Base-by-base conservation (phyloP, 2,329 filamentous ascomycete species). In the Aspergillus texensis region DNA sequence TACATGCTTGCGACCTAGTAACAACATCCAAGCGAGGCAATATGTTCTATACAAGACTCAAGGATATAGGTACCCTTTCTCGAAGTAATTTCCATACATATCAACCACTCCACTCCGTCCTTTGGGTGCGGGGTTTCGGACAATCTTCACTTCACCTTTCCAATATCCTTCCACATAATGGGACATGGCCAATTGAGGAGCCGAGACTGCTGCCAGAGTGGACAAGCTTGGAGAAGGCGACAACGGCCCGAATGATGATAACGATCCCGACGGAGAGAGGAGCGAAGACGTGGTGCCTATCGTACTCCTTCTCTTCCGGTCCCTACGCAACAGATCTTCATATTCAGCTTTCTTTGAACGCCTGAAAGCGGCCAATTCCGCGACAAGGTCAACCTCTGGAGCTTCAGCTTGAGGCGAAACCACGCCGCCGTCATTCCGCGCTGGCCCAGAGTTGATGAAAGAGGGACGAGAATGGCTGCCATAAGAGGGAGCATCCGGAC, bases 71-170 rank as follows among this genome's bases (percentile, higher is more conserved):
- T 83, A 85, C 4, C 82, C 83, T 62, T 80, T 81, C 68, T 85
- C 81, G 65, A 83, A 85, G 61, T 81, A 80, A 71, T 85, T 85
- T 3, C 84, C 83, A 72, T 84, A 85, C 68, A 82, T 82, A 70
- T 83, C 81, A 45, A 85, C 82, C 34, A 79, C 76, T 12, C 81
- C 81, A 55, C 72, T 80, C 58, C 80, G 75, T 12, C 73, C 70
- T 59, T 79, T 75, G 0, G 74, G 74, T 14, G 74, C 72, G 19
- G 78, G 68, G 66, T 81, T 80, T 41, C 85, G 77, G n/a, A 88
- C 77, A 34, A 89, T 80, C 59, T 84, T 85, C 28, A 89, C 81
- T 39, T 86, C 79, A 6, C 87, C 87, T 34, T 83, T 81, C 87
- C 87, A 89, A 66, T 86, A 81, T 0, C 86, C 86, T 61, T 86